phyloP scores from a whole-genome alignment of 345 rosid species.

The Brassica carinata region DNA sequence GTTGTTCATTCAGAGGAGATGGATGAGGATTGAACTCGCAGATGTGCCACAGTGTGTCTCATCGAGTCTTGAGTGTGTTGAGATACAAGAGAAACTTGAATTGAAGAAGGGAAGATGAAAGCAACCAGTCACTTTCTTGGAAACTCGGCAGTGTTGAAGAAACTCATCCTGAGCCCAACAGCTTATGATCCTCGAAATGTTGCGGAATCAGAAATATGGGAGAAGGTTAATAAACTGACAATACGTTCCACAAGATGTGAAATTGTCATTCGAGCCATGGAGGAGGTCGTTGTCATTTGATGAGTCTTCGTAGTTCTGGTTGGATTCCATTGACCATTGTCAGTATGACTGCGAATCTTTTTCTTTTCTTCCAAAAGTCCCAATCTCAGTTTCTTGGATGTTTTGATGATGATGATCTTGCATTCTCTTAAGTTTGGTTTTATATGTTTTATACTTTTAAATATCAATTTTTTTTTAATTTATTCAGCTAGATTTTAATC shows the following conservation, averaged over 20 bases:
- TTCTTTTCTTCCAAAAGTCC: neutral
- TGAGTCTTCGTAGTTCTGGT: neutral
- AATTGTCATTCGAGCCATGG: neutral
- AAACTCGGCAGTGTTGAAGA: constrained; percentile 17
- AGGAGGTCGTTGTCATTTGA: neutral
- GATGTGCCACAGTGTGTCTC: neutral
- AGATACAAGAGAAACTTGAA: neutral
- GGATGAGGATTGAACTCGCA: neutral
- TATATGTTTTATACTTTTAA: too few species aligned
- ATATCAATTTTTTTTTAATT: too few species aligned
- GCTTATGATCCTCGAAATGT: neutral
- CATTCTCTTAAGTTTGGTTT: too few species aligned
- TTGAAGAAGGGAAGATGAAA: constrained; percentile 1
- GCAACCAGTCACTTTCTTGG: constrained; percentile 16
- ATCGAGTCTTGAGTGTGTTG: constrained; percentile 26
- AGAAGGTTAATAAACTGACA: neutral
- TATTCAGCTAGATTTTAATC: too few species aligned
- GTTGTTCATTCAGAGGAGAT: neutral
- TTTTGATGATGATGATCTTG: too few species aligned
- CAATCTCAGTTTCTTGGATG: too few species aligned
- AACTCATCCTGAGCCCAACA: neutral
- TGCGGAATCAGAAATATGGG: neutral
- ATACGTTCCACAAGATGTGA: constrained; percentile 12
- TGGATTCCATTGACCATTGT: neutral
- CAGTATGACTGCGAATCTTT: neutral